Base-by-base conservation (phyloP, 352 stramenopile genomes). In the Globisporangium iwayamae region DNA sequence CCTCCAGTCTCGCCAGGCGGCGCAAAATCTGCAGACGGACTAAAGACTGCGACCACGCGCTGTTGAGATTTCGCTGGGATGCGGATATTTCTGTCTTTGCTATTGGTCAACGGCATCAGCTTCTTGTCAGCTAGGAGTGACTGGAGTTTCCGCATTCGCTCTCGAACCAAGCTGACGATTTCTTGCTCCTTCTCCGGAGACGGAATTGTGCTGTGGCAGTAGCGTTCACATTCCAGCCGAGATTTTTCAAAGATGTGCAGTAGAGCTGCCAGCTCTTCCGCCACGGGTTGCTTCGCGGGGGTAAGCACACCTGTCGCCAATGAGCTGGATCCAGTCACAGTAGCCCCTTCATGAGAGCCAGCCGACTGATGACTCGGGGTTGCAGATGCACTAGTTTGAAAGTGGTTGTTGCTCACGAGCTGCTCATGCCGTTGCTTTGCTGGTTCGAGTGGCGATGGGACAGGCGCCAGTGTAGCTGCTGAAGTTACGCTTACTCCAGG, bases 31-130 rank as follows among this genome's bases (percentile, higher is more conserved):
- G 68, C 60, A 14, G 77, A 64, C 2, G 87, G 86, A 47, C 66
- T 86, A 58, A 96, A 93, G 8, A 95, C 75, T 11, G 85, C 86
- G 14, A 96, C 73, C 63, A 96, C 85, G 18, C 81, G 85, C 68
- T 92, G 79, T 20, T 76, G 75, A 6, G 81, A 87, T 57, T 94
- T 96, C 22, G 87, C 66, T 36, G 86, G 82, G 46, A 96, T 84
- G 1, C 85, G 84, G 45, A 94, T 58, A 56, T 94, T 95, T 14
- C 84, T 65, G 41, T 95, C 86, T 56, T 91, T 94, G 58, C 75
- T 83, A 8, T 68, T 83, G 43, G 65, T 82, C 20, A 96, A 55
- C 6, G 76, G 66, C 32, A 90, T 54, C 22, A 96, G 55, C 43
- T 86, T 90, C 62, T 89, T 88, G n/a, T 92, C 83, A 13, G 70